Evolutionary conservation across 495 filamentous ascomycete genomes (phyloP).

Genomic region (Xylaria longipes): DNA sequence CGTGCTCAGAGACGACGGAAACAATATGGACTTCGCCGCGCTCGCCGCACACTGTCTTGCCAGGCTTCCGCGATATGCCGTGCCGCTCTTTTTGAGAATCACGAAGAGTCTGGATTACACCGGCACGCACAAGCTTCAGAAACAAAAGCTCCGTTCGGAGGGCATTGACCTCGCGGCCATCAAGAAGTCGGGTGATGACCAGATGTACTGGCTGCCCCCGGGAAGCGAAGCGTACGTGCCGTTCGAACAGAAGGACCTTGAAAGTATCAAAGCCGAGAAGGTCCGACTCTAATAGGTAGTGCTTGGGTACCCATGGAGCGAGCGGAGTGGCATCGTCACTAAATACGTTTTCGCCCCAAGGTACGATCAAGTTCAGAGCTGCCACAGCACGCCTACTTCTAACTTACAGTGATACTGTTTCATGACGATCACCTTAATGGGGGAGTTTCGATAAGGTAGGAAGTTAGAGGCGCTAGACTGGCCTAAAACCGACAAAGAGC

Average conservation of each 20-base stretch:
- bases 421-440: neutral
- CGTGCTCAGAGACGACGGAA: slow-evolving; percentile 43
- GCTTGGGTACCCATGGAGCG: neutral
- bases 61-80: slow-evolving; percentile 74
- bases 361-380: neutral
- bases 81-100: slow-evolving; percentile 75
- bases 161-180: slow-evolving; percentile 64
- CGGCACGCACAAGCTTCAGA: slow-evolving; percentile 85
- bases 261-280: slow-evolving; percentile 53
- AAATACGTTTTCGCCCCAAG: neutral
- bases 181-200: slow-evolving; percentile 58
- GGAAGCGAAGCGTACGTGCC: slow-evolving; percentile 57
- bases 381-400: too few species aligned
- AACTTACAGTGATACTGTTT: neutral
- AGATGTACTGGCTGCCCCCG: slow-evolving; percentile 58
- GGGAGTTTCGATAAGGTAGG: neutral
- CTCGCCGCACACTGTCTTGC: slow-evolving; percentile 53
- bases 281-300: slow-evolving; percentile 51
- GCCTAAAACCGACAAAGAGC: neutral
- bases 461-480: neutral
- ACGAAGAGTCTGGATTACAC: slow-evolving; percentile 65
- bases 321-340: neutral
- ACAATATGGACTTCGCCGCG: slow-evolving; percentile 28
- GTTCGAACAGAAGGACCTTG: slow-evolving; percentile 65
- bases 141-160: slow-evolving; percentile 72